Base-by-base conservation (phyloP, 768 basidiomycete species). In the Phanerodontia chrysosporium region DNA sequence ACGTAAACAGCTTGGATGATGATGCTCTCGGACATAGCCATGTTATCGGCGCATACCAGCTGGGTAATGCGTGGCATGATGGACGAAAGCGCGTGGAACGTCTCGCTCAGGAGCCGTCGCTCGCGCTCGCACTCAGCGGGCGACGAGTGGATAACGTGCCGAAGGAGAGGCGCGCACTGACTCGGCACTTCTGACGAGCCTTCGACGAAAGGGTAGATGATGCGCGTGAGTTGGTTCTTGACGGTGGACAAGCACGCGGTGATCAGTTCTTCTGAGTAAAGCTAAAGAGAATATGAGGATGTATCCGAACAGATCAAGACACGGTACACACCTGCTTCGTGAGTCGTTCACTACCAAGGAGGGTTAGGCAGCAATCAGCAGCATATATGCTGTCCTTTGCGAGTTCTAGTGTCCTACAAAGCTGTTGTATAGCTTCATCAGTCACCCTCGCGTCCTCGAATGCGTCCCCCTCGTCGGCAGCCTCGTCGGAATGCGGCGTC, bases 211-310 rank as follows among this genome's bases (percentile, higher is more conserved):
- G 92, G 94, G 67, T 92, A 95, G 13, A 98, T 78, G 48, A 92
- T 78, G 67, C 84, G 83, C 1, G 83, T 83, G 29, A 97, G 82
- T 58, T 88, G 87, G 61, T 88, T 89, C 69, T 95, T 95, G 61
- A 94, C 80, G 0, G 87, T 78, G 45, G 74, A 77, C 18, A 98
- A 77, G 73, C 94, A 92, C 0, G 82, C 76, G 0, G 86, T 86
- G 61, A 99, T 92, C 12, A 95, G 78, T 69, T 99, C 97, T 70
- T 98, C 94, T 0, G 96, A 97, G 71, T 96, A 96, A 9, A 98
- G 75, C 90, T 95, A 66, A 13, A 28, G 18, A 32, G 1, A 22
- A n/a, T 9, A 25, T 51, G 2, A 51, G 28, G n/a, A 24, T 9
- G 55, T 44, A 28, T 22, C 28, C 13, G 39, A 27, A 24, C 1